phyloP scores from a whole-genome alignment of 306 rosid genomes.

The Malus sieversii region DNA sequence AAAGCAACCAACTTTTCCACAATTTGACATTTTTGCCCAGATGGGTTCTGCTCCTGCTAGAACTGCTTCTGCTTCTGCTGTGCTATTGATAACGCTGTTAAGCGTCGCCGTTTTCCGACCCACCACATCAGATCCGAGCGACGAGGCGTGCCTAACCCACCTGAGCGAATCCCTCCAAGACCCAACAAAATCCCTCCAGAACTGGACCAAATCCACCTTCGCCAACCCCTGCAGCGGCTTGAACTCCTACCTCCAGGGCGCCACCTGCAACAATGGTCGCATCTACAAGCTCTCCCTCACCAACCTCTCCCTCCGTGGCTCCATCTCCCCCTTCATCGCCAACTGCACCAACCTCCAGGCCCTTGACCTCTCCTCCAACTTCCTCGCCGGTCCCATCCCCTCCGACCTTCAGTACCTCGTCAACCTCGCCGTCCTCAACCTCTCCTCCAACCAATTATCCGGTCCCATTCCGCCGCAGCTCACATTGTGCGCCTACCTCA shows the following conservation, averaged over 20 bases:
- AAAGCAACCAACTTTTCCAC: not conserved
- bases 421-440: slow-evolving; percentile 81
- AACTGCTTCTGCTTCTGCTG: not conserved
- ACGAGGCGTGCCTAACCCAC: slow-evolving; percentile 62
- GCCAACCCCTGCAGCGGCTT: slow-evolving; percentile 80
- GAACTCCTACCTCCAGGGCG: slow-evolving; percentile 65
- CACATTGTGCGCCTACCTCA: slow-evolving; percentile 83
- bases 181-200: slow-evolving; percentile 42
- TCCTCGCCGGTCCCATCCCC: slow-evolving; percentile 69
- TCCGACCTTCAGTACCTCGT: slow-evolving; percentile 65
- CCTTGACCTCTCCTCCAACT: slow-evolving; percentile 83
- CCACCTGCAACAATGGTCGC: slow-evolving; percentile 88
- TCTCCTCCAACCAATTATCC: slow-evolving; percentile 56
- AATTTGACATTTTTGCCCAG: not conserved
- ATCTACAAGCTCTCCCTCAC: slow-evolving; percentile 85
- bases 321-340: slow-evolving; percentile 73
- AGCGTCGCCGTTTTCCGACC: slow-evolving; percentile 17
- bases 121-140: slow-evolving; percentile 71
- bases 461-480: slow-evolving; percentile 82
- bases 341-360: slow-evolving; percentile 93
- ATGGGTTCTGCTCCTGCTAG: slow-evolving; percentile 2
- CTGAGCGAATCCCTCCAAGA: slow-evolving; percentile 58
- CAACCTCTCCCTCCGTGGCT: slow-evolving; percentile 54
- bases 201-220: slow-evolving; percentile 67
- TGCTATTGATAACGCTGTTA: slow-evolving; percentile 19